A percentile compares a stretch with the other conserved stretches of the same genome.
Evolutionary conservation across 2,329 filamentous ascomycete genomes (phyloP).

Genomic region (Cladosporium cucumerinum): DNA sequence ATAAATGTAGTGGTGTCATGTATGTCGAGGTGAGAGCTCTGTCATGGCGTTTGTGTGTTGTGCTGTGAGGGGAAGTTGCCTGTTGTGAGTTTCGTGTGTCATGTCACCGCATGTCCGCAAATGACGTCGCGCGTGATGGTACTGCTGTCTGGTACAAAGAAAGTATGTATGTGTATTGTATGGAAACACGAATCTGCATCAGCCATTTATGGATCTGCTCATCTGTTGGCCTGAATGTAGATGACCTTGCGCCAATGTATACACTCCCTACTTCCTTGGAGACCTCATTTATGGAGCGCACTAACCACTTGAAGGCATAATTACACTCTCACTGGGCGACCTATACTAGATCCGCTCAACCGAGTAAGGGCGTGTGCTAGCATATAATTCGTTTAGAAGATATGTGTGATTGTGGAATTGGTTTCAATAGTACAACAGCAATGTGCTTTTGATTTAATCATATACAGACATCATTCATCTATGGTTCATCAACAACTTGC

Average conservation of each 20-base stretch:
- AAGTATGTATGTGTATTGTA: not conserved
- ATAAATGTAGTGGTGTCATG: not conserved
- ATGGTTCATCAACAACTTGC: slow-evolving; percentile 35
- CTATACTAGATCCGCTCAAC: no score
- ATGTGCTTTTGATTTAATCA: slow-evolving; percentile 3
- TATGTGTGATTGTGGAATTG: not conserved
- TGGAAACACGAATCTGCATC: no score
- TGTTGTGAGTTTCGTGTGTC: not conserved
- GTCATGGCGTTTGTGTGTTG: not conserved
- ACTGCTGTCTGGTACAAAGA: not conserved
- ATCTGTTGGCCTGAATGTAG: not conserved
- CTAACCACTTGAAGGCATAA: not conserved
- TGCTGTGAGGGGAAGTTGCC: not conserved
- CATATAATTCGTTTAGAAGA: not conserved
- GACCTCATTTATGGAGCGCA: not conserved
- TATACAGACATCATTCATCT: slow-evolving; percentile 3
- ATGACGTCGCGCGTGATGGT: not conserved
- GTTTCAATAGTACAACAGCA: not conserved
- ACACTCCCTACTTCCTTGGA: not conserved
- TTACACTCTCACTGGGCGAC: no score
- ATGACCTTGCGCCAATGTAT: not conserved
- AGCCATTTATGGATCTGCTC: not conserved
- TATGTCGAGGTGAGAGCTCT: not conserved
- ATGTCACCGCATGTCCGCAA: not conserved
- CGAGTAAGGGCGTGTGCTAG: not conserved